Percentiles rank a stretch among this genome's conserved stretches.
phyloP scores from a whole-genome alignment of 2,329 filamentous ascomycete genomes.

The Fusarium austroafricanum region DNA sequence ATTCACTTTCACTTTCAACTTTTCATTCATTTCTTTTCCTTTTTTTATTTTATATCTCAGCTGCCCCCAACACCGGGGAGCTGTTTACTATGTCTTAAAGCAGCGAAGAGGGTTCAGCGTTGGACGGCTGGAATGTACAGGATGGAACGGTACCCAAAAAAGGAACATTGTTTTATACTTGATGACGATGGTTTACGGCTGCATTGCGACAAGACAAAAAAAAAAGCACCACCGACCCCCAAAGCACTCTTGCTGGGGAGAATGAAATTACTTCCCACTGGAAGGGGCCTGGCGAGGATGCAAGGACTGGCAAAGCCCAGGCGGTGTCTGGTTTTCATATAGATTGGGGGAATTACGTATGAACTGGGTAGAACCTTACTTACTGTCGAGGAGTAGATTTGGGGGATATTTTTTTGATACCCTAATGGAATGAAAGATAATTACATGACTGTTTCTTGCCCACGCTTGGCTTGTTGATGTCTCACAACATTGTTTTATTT shows the following conservation, averaged over 20 bases:
- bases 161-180: conserved; percentile 45
- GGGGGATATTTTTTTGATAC: conserved; percentile 40
- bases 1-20: conserved; percentile 19
- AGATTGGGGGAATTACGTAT: conserved; percentile 40
- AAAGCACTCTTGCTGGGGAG: conserved; percentile 13
- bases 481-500: neutral
- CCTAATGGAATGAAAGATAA: conserved; percentile 43
- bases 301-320: conserved; percentile 25
- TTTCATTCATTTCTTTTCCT: conserved; percentile 23
- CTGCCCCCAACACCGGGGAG: conserved; percentile 14
- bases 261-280: conserved; percentile 6
- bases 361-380: conserved; percentile 41
- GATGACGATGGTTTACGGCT: conserved; percentile 49
- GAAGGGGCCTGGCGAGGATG: conserved; percentile 17
- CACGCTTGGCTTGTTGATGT: neutral
- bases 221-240: conserved; percentile 30
- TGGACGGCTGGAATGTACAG: conserved; percentile 39
- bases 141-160: conserved; percentile 43
- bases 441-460: conserved; percentile 14
- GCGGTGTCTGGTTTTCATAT: conserved; percentile 39
- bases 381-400: conserved; percentile 38
- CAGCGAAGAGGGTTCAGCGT: conserved; percentile 34
- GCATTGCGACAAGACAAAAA: conserved; percentile 45
- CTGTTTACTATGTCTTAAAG: conserved; percentile 39
- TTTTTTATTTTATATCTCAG: conserved; percentile 17